Evolutionary conservation across 352 stramenopile species (phyloP).

Genomic region (Pythium vanterpoolii): DNA sequence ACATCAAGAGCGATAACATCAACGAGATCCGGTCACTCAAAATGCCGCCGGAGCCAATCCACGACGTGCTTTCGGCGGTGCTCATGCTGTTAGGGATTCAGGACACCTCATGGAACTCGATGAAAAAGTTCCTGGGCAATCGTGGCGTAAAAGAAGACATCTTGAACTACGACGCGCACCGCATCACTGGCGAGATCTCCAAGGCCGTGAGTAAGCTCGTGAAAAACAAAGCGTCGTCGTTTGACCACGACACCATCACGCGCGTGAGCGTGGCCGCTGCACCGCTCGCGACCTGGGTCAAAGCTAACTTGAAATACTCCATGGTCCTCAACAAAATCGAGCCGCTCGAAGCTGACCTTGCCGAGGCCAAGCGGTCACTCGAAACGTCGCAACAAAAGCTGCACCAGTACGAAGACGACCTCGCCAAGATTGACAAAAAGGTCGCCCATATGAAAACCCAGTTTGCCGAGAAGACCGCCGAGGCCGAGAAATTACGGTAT

Average conservation of each 20-base stretch:
- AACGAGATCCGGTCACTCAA: slow-evolving; percentile 96
- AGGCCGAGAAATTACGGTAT: slow-evolving; percentile 89
- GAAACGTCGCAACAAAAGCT: slow-evolving; percentile 87
- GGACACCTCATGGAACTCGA: slow-evolving; percentile 95
- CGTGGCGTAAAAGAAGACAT: slow-evolving; percentile 96
- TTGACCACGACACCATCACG: slow-evolving; percentile 94
- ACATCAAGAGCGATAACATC: slow-evolving; percentile 95
- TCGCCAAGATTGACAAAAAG: slow-evolving; percentile 89
- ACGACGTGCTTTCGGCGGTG: slow-evolving; percentile 93
- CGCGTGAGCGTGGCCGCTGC: slow-evolving; percentile 92
- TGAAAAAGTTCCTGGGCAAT: slow-evolving; percentile 97
- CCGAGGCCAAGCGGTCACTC: slow-evolving; percentile 85
- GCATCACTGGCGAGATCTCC: slow-evolving; percentile 89
- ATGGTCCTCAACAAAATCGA: slow-evolving; percentile 96
- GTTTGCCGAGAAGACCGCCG: slow-evolving; percentile 90
- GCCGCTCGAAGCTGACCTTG: slow-evolving; percentile 89
- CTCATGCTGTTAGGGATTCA: slow-evolving; percentile 95
- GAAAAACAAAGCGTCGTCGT: slow-evolving; percentile 91
- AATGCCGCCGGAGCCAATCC: slow-evolving; percentile 93
- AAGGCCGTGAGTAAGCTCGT: slow-evolving; percentile 92
- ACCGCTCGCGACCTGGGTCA: slow-evolving; percentile 94
- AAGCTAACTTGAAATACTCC: slow-evolving; percentile 94
- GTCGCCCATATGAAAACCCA: slow-evolving; percentile 90
- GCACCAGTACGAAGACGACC: slow-evolving; percentile 87
- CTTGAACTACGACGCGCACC: slow-evolving; percentile 92